Conservation (phyloP, 495 filamentous ascomycete species). For the Aspergillus nanangensis region DNA sequence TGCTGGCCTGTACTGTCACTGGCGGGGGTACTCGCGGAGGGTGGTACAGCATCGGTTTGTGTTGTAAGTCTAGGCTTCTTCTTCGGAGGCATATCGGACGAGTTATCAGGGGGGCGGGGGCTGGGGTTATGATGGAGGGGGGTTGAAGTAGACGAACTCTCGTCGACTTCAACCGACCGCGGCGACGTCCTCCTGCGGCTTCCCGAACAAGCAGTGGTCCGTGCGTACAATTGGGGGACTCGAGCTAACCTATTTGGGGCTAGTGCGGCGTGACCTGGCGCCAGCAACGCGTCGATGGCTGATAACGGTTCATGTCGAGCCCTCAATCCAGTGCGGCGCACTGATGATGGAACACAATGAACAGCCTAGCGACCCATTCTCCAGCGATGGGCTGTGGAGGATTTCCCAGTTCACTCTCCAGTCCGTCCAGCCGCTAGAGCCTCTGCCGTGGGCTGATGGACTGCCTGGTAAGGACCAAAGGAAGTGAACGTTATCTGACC, state of each 20-base stretch:
- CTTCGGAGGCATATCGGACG: slow-evolving; percentile 64
- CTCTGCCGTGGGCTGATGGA: slow-evolving; percentile 31
- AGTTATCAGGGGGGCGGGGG: background rate
- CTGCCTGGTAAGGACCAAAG: slow-evolving; percentile 27
- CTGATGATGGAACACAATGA: slow-evolving; percentile 41
- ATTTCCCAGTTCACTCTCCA: slow-evolving; percentile 43
- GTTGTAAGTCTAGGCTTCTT: slow-evolving; percentile 50
- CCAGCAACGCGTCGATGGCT: slow-evolving; percentile 17
- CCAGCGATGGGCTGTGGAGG: slow-evolving; percentile 63
- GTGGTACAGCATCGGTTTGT: slow-evolving; percentile 37
- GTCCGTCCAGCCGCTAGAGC: slow-evolving; percentile 33
- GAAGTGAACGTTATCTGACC: too few species aligned
- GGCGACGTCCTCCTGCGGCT: slow-evolving; percentile 5
- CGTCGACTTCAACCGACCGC: too few species aligned
- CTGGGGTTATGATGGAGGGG: too few species aligned
- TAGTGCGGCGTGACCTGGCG: slow-evolving; percentile 20
- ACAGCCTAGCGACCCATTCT: slow-evolving; percentile 59
- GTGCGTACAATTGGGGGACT: slow-evolving; percentile 16
- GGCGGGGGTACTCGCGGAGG: slow-evolving; percentile 30
- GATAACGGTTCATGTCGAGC: slow-evolving; percentile 9
- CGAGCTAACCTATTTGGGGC: slow-evolving; percentile 7
- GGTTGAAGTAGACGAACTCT: too few species aligned
- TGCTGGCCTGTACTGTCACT: slow-evolving; percentile 28
- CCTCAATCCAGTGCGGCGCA: background rate
- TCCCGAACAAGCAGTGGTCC: slow-evolving; percentile 27